A percentile compares a stretch with the other conserved stretches of the same genome.
Evolutionary conservation across 805 yeast genomes (phyloP).

Genomic region (Schwanniomyces vanrijiae): DNA sequence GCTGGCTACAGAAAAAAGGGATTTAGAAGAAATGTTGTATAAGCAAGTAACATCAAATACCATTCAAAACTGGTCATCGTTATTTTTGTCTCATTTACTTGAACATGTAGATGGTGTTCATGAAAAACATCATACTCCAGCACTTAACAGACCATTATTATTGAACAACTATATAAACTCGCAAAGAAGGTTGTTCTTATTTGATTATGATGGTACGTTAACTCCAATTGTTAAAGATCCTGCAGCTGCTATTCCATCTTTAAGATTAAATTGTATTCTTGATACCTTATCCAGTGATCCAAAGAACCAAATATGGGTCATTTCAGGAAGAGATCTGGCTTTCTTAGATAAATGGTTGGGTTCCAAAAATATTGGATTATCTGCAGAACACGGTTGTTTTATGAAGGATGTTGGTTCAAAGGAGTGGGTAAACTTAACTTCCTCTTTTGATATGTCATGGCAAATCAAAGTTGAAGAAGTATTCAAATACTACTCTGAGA

Average conservation of each 20-base stretch:
- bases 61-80: slow-evolving; percentile 76
- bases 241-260: slow-evolving; percentile 95
- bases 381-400: slow-evolving; percentile 98
- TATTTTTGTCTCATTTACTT: slow-evolving; percentile 53
- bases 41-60: slow-evolving; percentile 66
- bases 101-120: slow-evolving; percentile 38
- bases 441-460: slow-evolving; percentile 90
- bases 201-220: slow-evolving; percentile 96
- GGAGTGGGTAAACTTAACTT: slow-evolving; percentile 84
- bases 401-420: slow-evolving; percentile 66
- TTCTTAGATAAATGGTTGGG: slow-evolving; percentile 92
- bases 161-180: slow-evolving; percentile 60
- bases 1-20: slow-evolving; percentile 45
- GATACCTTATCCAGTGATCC: slow-evolving; percentile 69
- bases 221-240: slow-evolving; percentile 97
- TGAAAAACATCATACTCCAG: slow-evolving; percentile 60
- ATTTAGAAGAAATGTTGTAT: slow-evolving; percentile 56
- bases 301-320: slow-evolving; percentile 87
- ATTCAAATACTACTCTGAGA: slow-evolving; percentile 73
- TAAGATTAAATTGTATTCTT: slow-evolving; percentile 60
- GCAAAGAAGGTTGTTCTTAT: slow-evolving; percentile 71
- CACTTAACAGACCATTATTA: slow-evolving; percentile 70
- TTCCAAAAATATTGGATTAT: slow-evolving; percentile 66
- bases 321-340: slow-evolving; percentile 91
- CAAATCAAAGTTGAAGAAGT: slow-evolving; percentile 76